Percentiles rank a stretch among this genome's conserved stretches.
Evolutionary conservation across 2,329 filamentous ascomycete genomes (phyloP).

Genomic region (Fusarium sororula): DNA sequence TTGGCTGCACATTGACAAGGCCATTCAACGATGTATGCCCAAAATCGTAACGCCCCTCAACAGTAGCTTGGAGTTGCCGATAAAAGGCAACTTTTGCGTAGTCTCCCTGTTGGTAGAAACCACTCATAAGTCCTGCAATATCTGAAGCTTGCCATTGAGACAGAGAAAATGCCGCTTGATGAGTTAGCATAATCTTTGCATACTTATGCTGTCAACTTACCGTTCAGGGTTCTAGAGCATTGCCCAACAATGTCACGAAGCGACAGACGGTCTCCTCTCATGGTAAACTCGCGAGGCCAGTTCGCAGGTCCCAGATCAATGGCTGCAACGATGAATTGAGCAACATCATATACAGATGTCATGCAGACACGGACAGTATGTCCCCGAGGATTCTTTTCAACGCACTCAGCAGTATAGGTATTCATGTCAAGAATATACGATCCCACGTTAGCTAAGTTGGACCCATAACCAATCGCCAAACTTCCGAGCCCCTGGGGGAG

Average conservation of each 20-base stretch:
- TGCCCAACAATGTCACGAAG: conserved; percentile 66
- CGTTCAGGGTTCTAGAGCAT: conserved; percentile 59
- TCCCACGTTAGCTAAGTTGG: conserved; percentile 64
- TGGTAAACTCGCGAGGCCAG: conserved; percentile 75
- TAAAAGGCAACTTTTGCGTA: conserved; percentile 62
- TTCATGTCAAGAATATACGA: conserved; percentile 73
- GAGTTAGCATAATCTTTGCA: conserved; percentile 26
- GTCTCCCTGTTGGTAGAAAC: conserved; percentile 58
- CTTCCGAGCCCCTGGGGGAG: conserved; percentile 70
- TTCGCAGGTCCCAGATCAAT: conserved; percentile 66
- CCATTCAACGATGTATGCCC: conserved; percentile 68
- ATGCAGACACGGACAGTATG: conserved; percentile 67
- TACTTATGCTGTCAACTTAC: conserved; percentile 41
- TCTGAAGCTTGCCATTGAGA: conserved; percentile 52
- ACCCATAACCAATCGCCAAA: conserved; percentile 66
- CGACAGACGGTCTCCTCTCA: conserved; percentile 73
- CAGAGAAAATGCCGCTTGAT: conserved; percentile 52
- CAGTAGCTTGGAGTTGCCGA: conserved; percentile 72
- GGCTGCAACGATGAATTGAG: conserved; percentile 74
- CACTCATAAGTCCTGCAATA: conserved; percentile 51
- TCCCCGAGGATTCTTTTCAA: conserved; percentile 61
- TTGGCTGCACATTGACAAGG: conserved; percentile 56
- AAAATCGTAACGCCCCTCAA: conserved; percentile 74
- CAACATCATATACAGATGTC: conserved; percentile 76
- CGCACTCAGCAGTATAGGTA: conserved; percentile 66